Percentiles rank a stretch among this genome's conserved stretches.
These are phyloP conservation scores for Smallanthus sonchifolius DNA, from an alignment of 129 eudicot species.

Conservation along the genomic window DNA sequence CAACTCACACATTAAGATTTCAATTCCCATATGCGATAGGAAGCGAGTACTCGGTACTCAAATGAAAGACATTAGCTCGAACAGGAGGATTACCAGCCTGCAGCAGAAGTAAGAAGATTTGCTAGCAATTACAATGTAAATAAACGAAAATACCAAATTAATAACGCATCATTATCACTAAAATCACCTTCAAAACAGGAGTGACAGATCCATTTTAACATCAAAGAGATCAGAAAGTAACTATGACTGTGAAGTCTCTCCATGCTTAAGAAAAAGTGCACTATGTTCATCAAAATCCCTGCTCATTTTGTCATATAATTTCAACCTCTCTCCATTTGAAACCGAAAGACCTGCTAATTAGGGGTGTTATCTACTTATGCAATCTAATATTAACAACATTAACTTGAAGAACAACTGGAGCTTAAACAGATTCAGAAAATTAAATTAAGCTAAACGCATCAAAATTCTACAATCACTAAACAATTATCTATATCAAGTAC, in stretches of 20 bases:
- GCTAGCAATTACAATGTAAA: conserved; percentile 5
- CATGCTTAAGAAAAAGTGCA: conserved; percentile 70
- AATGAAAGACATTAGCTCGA: conserved; percentile 82
- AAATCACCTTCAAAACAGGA: conserved; percentile 65
- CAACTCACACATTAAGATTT: background rate
- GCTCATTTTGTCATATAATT: conserved; percentile 65
- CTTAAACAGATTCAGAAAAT: conserved; percentile 2
- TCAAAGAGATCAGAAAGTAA: conserved; percentile 73
- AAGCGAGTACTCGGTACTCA: conserved; percentile 54
- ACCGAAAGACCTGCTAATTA: conserved; percentile 29
- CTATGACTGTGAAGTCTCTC: conserved; percentile 85
- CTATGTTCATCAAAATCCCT: conserved; percentile 83
- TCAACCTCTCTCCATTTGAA: conserved; percentile 53
- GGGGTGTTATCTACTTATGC: background rate
- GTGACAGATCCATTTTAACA: conserved; percentile 55
- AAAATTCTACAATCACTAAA: background rate
- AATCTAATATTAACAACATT: background rate
- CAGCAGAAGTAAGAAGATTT: conserved; percentile 22
- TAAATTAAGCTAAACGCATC: background rate
- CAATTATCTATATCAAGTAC: background rate
- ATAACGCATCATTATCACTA: background rate
- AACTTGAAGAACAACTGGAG: background rate
- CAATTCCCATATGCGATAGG: conserved; percentile 61
- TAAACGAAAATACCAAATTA: background rate
- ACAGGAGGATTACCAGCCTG: conserved; percentile 94